phyloP scores from a whole-genome alignment of 805 yeast genomes.

The Metschnikowia arizonensis region DNA sequence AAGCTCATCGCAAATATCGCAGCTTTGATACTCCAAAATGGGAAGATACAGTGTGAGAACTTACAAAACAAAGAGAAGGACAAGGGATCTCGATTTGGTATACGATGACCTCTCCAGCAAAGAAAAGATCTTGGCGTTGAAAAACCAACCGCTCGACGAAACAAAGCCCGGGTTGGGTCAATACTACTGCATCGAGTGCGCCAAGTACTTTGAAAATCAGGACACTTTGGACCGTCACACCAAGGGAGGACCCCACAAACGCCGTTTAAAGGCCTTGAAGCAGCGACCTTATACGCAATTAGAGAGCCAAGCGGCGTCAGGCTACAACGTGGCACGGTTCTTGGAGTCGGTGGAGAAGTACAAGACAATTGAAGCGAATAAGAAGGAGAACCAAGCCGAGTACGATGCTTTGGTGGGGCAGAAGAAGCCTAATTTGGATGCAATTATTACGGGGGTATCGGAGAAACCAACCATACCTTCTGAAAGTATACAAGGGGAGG shows the following conservation, averaged over 20 bases:
- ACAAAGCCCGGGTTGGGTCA: conserved; percentile 92
- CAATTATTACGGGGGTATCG: conserved; percentile 30
- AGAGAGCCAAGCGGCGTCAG: conserved; percentile 90
- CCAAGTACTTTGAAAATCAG: conserved; percentile 82
- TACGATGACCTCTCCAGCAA: conserved; percentile 65
- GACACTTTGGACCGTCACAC: conserved; percentile 67
- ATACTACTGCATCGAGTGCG: conserved; percentile 90
- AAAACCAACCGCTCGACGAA: conserved; percentile 86
- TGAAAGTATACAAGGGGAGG: too few relatives aligned
- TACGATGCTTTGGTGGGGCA: conserved; percentile 31
- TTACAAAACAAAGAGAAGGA: conserved; percentile 86
- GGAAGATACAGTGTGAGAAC: conserved; percentile 83
- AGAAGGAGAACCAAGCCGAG: conserved; percentile 43
- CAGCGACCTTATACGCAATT: conserved; percentile 80
- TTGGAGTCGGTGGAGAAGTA: conserved; percentile 59
- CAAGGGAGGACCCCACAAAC: conserved; percentile 75
- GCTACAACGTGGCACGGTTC: conserved; percentile 67
- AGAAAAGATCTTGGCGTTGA: conserved; percentile 58
- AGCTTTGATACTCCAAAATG: conserved; percentile 41
- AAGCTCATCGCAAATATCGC: conserved; percentile 1
- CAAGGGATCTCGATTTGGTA: conserved; percentile 79
- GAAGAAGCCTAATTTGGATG: conserved; percentile 38
- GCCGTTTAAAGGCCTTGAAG: conserved; percentile 73
- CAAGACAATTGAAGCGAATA: conserved; percentile 40
- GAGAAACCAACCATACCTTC: too few relatives aligned